A percentile compares a stretch with the other conserved stretches of the same genome.
Conservation (phyloP, 164 flowering plant species). For the Amborella trichopoda region DNA sequence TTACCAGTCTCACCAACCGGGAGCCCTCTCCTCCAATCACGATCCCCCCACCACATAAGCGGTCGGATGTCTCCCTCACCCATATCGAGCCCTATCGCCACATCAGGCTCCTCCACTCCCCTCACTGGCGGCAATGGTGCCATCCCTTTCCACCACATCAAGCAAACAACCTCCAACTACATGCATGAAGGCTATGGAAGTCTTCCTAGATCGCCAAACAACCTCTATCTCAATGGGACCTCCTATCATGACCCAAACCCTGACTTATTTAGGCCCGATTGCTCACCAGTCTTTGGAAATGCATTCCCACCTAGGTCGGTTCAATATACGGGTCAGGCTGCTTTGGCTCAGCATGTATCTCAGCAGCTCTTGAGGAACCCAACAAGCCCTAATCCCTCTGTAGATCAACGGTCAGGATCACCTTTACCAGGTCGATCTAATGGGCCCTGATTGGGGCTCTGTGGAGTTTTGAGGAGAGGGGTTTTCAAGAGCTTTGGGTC, state of each 20-base stretch:
- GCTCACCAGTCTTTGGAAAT: slow-evolving; percentile 46
- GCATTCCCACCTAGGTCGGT: slow-evolving; percentile 44
- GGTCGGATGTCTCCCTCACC: slow-evolving; percentile 81
- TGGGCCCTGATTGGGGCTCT: slow-evolving; percentile 30
- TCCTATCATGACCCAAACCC: slow-evolving; percentile 40
- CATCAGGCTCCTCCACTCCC: slow-evolving; percentile 80
- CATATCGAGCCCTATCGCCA: slow-evolving; percentile 67
- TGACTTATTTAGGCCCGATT: slow-evolving; percentile 43
- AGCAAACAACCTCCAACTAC: slow-evolving; percentile 28
- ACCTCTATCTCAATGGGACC: slow-evolving; percentile 16
- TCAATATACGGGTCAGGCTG: slow-evolving; percentile 47
- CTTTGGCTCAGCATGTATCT: slow-evolving; percentile 65
- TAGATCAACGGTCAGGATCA: slow-evolving; percentile 41
- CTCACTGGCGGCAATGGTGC: slow-evolving; percentile 69
- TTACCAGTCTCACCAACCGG: slow-evolving; percentile 90
- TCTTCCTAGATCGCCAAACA: slow-evolving; percentile 32
- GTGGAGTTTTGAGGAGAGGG: no score
- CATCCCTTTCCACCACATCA: slow-evolving; percentile 48
- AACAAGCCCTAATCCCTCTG: slow-evolving; percentile 32
- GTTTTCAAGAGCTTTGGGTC: no score
- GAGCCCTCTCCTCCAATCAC: slow-evolving; percentile 59
- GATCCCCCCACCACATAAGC: slow-evolving; percentile 61
- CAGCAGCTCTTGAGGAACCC: slow-evolving; percentile 62
- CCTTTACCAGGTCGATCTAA: slow-evolving; percentile 26
- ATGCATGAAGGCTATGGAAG: slow-evolving; percentile 47